phyloP scores from a whole-genome alignment of 805 yeast species.

The Yueomyces sinensis region DNA sequence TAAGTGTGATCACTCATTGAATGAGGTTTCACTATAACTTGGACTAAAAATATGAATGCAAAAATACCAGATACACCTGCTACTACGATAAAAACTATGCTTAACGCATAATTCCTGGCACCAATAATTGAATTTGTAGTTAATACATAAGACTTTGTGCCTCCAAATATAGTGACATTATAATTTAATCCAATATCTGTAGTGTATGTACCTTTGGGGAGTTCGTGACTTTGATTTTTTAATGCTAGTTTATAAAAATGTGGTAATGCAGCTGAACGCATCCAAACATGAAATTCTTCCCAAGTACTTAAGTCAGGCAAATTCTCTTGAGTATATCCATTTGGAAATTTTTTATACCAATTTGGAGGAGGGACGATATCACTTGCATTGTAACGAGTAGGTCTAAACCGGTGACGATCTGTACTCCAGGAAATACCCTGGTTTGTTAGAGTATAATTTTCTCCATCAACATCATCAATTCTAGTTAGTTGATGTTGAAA shows the following conservation, averaged over 20 bases:
- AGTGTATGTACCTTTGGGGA: slow-evolving; percentile 57
- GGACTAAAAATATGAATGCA: slow-evolving; percentile 63
- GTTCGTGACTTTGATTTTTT: slow-evolving; percentile 45
- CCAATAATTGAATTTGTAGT: slow-evolving; percentile 79
- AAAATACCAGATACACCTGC: slow-evolving; percentile 65
- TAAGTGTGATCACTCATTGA: slow-evolving; percentile 72
- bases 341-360: slow-evolving; percentile 57
- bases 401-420: slow-evolving; percentile 49
- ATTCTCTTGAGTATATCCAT: slow-evolving; percentile 60
- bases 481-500: slow-evolving; percentile 35
- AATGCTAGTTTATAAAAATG: slow-evolving; percentile 74
- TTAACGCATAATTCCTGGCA: slow-evolving; percentile 74
- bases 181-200: slow-evolving; percentile 61
- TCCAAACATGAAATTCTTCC: slow-evolving; percentile 74
- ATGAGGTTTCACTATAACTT: slow-evolving; percentile 76
- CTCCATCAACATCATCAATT: slow-evolving; percentile 22
- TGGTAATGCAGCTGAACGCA: slow-evolving; percentile 89
- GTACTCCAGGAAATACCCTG: slow-evolving; percentile 61
- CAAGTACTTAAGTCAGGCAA: slow-evolving; percentile 55
- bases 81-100: slow-evolving; percentile 73
- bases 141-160: slow-evolving; percentile 71
- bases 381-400: slow-evolving; percentile 42
- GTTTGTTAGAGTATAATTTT: slow-evolving; percentile 30
- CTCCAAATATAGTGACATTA: slow-evolving; percentile 74
- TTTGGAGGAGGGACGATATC: slow-evolving; percentile 77